A percentile compares a stretch with the other conserved stretches of the same genome.
These are phyloP conservation scores for Vachellia collinsii DNA, from an alignment of 306 rosid genomes.

Conservation along the genomic window DNA sequence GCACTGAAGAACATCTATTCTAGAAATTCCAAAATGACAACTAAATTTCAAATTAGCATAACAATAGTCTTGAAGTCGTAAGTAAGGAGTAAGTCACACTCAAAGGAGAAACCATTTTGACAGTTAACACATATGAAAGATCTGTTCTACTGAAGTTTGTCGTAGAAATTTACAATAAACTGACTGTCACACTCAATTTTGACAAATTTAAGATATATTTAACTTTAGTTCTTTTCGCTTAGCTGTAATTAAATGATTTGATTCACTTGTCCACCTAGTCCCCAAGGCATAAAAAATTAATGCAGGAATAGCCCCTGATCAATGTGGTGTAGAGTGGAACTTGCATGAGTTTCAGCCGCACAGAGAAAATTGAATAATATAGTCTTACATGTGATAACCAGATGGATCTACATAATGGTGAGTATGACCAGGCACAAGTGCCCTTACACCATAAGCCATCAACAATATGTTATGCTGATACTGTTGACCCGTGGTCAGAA, in stretches of 20 bases:
- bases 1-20: not conserved
- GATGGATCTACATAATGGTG: not conserved
- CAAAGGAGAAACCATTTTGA: not conserved
- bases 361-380: no score
- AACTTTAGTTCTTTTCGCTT: not conserved
- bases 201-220: not conserved
- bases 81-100: not conserved
- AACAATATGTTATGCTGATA: not conserved
- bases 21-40: not conserved
- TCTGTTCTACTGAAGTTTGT: not conserved
- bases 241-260: not conserved
- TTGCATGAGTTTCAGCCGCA: no score
- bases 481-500: not conserved
- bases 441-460: not conserved
- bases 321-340: no score
- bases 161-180: not conserved
- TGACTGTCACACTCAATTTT: not conserved
- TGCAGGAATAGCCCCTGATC: not conserved
- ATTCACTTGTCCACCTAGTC: not conserved
- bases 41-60: slow-evolving; percentile 9
- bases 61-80: not conserved
- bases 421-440: not conserved
- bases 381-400: no score
- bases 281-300: not conserved
- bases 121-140: not conserved